phyloP scores from a whole-genome alignment of 306 rosid genomes.

The Ochetophila trinervis region DNA sequence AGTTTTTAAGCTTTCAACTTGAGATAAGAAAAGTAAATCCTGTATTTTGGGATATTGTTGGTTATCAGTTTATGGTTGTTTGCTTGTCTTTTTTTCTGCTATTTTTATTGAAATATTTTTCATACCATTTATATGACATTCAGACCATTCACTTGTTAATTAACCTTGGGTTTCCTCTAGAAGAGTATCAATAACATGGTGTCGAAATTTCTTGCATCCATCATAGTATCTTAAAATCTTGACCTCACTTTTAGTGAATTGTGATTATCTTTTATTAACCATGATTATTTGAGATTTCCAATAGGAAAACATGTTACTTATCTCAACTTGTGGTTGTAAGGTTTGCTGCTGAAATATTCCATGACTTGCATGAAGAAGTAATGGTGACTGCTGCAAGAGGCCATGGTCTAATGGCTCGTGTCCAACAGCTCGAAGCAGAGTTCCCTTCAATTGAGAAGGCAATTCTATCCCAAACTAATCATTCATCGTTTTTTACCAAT shows the following conservation, averaged over 20 bases:
- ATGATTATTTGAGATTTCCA: background rate
- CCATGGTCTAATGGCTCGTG: conserved; percentile 74
- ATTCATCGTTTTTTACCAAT: conserved; percentile 52
- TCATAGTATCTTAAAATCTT: background rate
- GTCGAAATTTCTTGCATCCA: background rate
- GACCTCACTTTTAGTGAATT: background rate
- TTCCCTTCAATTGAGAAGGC: conserved; percentile 85
- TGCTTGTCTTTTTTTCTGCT: background rate
- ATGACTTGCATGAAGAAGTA: conserved; percentile 93
- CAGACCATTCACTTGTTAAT: background rate
- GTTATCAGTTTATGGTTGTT: background rate
- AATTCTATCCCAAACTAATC: conserved; percentile 64
- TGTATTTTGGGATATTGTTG: too few species aligned
- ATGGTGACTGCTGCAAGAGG: conserved; percentile 85
- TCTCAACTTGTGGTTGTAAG: conserved; percentile 32
- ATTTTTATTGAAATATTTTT: background rate
- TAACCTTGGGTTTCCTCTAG: background rate
- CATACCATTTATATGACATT: background rate
- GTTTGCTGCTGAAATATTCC: conserved; percentile 97
- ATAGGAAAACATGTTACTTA: background rate
- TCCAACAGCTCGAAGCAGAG: conserved; percentile 95
- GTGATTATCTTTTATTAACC: background rate
- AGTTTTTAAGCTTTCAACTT: too few species aligned
- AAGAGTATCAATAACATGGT: background rate
- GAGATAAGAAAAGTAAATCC: too few species aligned